Evolutionary conservation across 192 early-diverging fungal species (phyloP), one percentile per base, ranked within the genome.

Genomic region (Physocladia obscura): DNA sequence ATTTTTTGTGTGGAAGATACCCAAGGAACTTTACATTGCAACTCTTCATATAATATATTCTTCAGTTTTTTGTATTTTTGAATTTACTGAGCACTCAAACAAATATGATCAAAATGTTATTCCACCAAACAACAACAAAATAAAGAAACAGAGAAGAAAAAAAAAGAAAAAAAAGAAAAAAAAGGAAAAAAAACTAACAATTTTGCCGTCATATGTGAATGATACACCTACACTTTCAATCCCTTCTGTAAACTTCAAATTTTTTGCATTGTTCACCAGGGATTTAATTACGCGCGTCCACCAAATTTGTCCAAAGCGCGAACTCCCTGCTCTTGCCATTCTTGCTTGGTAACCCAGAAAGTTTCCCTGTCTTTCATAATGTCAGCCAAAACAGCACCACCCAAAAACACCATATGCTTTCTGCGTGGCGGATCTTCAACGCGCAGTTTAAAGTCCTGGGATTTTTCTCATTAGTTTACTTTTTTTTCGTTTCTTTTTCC

Each of bases 381-480:
- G 64, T 96, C 91, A 29, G 92, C 95, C 55, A 98, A 78, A 13
- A 99, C 97, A 52, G 95, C 93, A 31, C 97, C 97, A 78, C 97
- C 97, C 55, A 97, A 70, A 83, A 97, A 99, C 17, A 99, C 97
- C 91, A 95, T 94, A 76, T 99, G 96, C 77, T 93, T 97, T 77
- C 97, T 91, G 75, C 93, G 84, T 35, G 97, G 97, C 57, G 96
- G 97, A 74, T 99, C 97, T 76, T 95, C 94, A 67, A 99, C 95
- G 57, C 93, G 86, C 56, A 99, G 89, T 80, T 98, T 97, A 86
- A 99, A 93, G 85, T 92, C 98, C 92, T 95, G 67, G 24, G 35
- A 65, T 32, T 34, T 11, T 11, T 11, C 24, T 8, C 54, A 55
- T 17, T 17, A 24, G 44, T 11, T 47, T 13, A 47, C n/a, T 55